phyloP scores from a whole-genome alignment of 805 yeast genomes.

The Yamadazyma tumulicola region DNA sequence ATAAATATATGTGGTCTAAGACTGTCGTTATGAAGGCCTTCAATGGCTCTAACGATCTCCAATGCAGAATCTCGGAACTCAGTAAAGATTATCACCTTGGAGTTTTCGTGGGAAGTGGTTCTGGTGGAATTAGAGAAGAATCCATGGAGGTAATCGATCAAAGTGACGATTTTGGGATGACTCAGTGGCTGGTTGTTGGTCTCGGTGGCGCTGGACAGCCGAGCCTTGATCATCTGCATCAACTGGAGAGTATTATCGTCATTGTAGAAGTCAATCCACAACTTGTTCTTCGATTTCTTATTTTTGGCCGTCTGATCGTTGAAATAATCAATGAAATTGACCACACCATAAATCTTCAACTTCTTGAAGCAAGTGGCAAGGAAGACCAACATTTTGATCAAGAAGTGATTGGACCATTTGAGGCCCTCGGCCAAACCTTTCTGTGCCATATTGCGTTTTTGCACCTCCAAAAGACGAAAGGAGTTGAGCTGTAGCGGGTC shows the following conservation, averaged over 20 bases:
- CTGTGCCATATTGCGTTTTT: conserved; percentile 53
- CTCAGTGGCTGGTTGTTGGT: conserved; percentile 1
- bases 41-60: conserved; percentile 72
- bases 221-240: conserved; percentile 35
- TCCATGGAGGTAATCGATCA: conserved; percentile 27
- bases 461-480: conserved; percentile 67
- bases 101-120: conserved; percentile 42
- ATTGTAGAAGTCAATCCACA: conserved; percentile 59
- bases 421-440: conserved; percentile 60
- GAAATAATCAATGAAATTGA: conserved; percentile 70
- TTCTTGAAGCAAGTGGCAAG: conserved; percentile 71
- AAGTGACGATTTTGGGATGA: conserved; percentile 71
- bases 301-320: conserved; percentile 52
- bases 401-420: conserved; percentile 68
- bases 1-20: conserved; percentile 81
- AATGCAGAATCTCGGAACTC: conserved; percentile 88
- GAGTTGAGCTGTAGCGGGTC: conserved; percentile 70
- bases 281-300: conserved; percentile 59
- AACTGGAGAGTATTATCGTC: conserved; percentile 39
- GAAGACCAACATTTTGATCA: conserved; percentile 59
- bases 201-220: not conserved
- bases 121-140: conserved; percentile 45
- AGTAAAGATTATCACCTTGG: conserved; percentile 82
- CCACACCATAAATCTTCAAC: conserved; percentile 76
- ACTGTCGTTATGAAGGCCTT: conserved; percentile 20